Evolutionary conservation across 805 yeast species (phyloP).

Genomic region (Hagleromyces aurorensis): DNA sequence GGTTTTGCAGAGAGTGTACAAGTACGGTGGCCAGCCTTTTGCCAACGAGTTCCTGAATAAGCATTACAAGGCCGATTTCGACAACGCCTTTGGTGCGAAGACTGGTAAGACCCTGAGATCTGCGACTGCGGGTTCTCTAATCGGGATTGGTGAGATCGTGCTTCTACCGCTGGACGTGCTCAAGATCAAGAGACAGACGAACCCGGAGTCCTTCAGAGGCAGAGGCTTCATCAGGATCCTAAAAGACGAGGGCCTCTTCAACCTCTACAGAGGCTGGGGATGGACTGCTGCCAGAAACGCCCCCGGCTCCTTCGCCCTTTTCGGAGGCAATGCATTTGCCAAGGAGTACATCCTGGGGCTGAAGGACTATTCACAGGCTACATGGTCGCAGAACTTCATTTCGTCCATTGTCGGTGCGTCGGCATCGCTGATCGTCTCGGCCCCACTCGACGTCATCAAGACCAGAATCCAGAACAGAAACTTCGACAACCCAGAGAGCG

Average conservation of each 20-base stretch:
- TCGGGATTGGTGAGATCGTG: conserved; percentile 97
- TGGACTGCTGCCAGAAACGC: conserved; percentile 99
- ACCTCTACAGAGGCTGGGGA: conserved; percentile 97
- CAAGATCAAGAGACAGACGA: conserved; percentile 97
- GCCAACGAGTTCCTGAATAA: conserved; percentile 85
- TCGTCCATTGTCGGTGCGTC: conserved; percentile 96
- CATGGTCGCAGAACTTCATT: conserved; percentile 91
- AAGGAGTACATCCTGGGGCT: conserved; percentile 90
- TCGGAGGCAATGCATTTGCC: conserved; percentile 98
- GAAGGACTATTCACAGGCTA: conserved; percentile 79
- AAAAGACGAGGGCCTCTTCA: conserved; percentile 77
- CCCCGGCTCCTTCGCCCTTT: conserved; percentile 95
- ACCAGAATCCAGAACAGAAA: conserved; percentile 96
- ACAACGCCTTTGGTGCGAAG: conserved; percentile 76
- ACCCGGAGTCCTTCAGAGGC: conserved; percentile 99
- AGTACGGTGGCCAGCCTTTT: conserved; percentile 98
- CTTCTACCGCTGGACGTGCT: conserved; percentile 91
- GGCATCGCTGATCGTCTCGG: conserved; percentile 91
- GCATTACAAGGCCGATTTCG: conserved; percentile 65
- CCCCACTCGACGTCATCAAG: conserved; percentile 96
- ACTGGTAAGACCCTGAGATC: conserved; percentile 96
- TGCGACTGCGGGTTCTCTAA: conserved; percentile 94
- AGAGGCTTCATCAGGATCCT: conserved; percentile 88
- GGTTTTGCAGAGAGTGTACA: conserved; percentile 93
- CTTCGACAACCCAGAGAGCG: conserved; percentile 93